Percentiles rank a stretch among this genome's conserved stretches.
Evolutionary conservation across 2,329 filamentous ascomycete genomes (phyloP).

Genomic region (Sporothrix luriei): DNA sequence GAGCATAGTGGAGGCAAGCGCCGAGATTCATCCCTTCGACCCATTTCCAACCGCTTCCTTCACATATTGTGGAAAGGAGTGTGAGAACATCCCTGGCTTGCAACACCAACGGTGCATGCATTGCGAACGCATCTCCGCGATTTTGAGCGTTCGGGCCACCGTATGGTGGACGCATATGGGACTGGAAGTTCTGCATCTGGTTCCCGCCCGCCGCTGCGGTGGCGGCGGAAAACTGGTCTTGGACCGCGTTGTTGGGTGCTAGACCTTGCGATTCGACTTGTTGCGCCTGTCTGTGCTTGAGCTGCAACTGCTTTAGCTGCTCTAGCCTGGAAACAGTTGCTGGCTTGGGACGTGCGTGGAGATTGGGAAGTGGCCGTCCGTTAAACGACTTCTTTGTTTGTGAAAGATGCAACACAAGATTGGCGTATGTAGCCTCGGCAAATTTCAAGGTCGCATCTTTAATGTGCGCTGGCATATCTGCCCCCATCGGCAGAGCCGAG

Average conservation of each 20-base stretch:
- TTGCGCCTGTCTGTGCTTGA: constrained; percentile 25
- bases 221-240: background rate
- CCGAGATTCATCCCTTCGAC: constrained; percentile 88
- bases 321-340: constrained; percentile 60
- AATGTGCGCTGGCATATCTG: constrained; percentile 49
- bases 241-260: background rate
- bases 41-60: constrained; percentile 84
- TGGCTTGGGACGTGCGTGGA: constrained; percentile 51
- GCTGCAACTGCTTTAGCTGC: constrained; percentile 40
- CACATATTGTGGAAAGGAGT: constrained; percentile 72
- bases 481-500: constrained; percentile 19
- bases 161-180: constrained; percentile 33
- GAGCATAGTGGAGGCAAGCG: constrained; percentile 87
- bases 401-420: constrained; percentile 67
- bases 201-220: constrained; percentile 29
- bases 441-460: constrained; percentile 69
- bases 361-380: constrained; percentile 45
- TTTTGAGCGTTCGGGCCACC: constrained; percentile 25
- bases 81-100: constrained; percentile 69
- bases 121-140: constrained; percentile 42
- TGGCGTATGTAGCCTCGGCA: constrained; percentile 73
- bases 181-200: constrained; percentile 28
- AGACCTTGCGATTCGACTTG: constrained; percentile 6
- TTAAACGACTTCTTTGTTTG: constrained; percentile 56
- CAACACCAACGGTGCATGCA: constrained; percentile 44